Base-by-base conservation (phyloP, 2,329 filamentous ascomycete species). In the Penicillium sp. region DNA sequence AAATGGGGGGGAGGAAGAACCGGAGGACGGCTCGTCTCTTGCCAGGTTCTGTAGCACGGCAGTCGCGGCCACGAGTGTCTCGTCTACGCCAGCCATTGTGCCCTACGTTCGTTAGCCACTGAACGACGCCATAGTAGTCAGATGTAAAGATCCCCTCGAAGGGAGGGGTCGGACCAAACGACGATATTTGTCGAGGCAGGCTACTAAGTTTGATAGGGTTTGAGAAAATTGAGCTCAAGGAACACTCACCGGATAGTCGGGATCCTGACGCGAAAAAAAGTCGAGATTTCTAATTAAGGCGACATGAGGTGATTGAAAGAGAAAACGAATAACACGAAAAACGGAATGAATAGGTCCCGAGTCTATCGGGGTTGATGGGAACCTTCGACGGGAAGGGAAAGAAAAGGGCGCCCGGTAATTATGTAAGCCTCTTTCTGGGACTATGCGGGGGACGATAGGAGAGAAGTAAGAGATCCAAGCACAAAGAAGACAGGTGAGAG, bases 81-180 rank as follows among this genome's bases (percentile, higher is more conserved):
- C 78, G 63, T 79, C 76, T 64, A 69, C 70, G 61, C 65, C 69
- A 73, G 76, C 71, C 77, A 80, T 80, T 64, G 63, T 76, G 70
- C 69, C 71, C 70, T 72, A 54, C 43, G 49, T 51, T 27, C 32
- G 55, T 68, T 51, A 61, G 62, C 64, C 49, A 59, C 58, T 44
- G 56, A 40, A 47, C 29, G 16, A 44, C 34, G 32, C 16, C 43
- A 21, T 4, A 3, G 8, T 21, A n/a, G 21, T 16, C 8, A 16
- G 6, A 40, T 16, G 7, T 9, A 21, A 21, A 40, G 14, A 14
- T 16, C 4, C 18, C 18, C 8, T 16, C 38, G 38, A 21, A 21
- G 21, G 18, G 7, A 40, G 8, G n/a, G 16, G 10, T 9, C 5
- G 18, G 38, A 40, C 18, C 38, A 40, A 40, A 40, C 9, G 38